These are phyloP conservation scores for Omphalotus guepiniiformis DNA, from an alignment of 768 basidiomycete genomes.

Conservation along the genomic window DNA sequence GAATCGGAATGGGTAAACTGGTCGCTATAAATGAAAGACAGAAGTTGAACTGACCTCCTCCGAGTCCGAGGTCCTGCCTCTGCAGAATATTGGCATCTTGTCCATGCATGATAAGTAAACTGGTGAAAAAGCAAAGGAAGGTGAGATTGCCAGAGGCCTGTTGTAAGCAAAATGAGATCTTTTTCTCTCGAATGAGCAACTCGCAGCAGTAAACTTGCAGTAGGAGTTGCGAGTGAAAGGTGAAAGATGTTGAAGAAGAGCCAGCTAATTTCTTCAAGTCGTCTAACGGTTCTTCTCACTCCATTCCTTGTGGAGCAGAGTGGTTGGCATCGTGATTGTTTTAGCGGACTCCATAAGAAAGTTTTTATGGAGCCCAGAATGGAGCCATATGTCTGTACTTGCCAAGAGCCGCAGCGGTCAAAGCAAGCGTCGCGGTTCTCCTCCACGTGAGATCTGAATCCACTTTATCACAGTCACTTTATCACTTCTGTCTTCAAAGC, in stretches of 20 bases:
- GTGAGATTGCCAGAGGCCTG: not conserved
- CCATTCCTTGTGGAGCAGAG: constrained; percentile 6
- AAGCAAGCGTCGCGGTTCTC: no score
- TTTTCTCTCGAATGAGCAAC: not conserved
- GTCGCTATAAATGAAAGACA: not conserved
- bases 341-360: no score
- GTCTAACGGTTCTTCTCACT: constrained; percentile 2
- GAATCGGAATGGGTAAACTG: not conserved
- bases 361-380: no score
- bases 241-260: not conserved
- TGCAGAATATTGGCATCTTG: not conserved
- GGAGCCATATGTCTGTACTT: no score
- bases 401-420: no score
- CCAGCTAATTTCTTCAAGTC: not conserved
- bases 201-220: not conserved
- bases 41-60: not conserved
- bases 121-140: not conserved
- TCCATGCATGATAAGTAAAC: not conserved
- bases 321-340: constrained; percentile 8
- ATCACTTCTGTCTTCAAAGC: no score
- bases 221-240: not conserved
- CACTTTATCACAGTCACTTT: no score
- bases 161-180: not conserved
- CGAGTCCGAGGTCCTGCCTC: constrained; percentile 9
- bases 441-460: no score